Conservation (phyloP, 2,329 filamentous ascomycete genomes). For the Fusarium sp. region DNA sequence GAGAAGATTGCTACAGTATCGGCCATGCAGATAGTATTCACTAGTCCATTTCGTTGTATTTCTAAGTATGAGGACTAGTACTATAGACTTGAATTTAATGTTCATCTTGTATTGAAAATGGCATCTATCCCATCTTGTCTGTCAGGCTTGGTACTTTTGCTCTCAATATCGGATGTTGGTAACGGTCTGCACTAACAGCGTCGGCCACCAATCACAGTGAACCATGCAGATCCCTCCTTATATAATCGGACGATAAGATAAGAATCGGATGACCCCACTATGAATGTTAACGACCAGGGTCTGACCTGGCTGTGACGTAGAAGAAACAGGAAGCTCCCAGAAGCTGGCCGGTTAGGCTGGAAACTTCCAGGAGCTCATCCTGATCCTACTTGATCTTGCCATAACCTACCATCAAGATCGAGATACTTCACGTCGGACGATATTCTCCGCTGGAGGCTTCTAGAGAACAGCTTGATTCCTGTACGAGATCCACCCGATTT, state of each 20-base stretch:
- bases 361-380: conserved; percentile 45
- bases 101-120: background rate
- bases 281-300: background rate
- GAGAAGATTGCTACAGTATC: background rate
- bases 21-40: background rate
- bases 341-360: conserved; percentile 44
- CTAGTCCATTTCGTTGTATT: background rate
- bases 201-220: conserved; percentile 2
- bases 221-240: background rate
- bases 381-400: conserved; percentile 43
- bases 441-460: conserved; percentile 30
- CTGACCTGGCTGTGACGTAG: conserved; percentile 51
- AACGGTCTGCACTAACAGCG: background rate
- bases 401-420: conserved; percentile 40
- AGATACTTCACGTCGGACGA: conserved; percentile 38
- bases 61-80: background rate
- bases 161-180: conserved; percentile 3
- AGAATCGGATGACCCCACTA: conserved; percentile 30
- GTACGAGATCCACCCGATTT: conserved; percentile 38
- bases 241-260: conserved; percentile 41
- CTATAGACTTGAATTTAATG: background rate
- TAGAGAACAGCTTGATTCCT: conserved; percentile 27
- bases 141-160: background rate
- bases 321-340: conserved; percentile 47
- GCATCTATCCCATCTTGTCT: background rate